Conservation (phyloP, 23 red algal genomes). For the Gracilaria gracilis region DNA sequence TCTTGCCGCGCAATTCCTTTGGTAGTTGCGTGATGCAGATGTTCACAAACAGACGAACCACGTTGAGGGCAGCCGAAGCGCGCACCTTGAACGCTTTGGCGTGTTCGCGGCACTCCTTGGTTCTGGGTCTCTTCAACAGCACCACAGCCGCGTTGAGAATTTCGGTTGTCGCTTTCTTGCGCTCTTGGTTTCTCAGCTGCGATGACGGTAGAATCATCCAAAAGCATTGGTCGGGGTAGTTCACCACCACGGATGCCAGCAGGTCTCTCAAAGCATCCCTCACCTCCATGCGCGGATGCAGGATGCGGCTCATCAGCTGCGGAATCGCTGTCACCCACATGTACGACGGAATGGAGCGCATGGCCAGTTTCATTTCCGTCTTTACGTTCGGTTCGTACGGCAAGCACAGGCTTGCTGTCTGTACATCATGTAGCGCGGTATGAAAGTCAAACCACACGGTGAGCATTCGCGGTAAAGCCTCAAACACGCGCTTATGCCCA, state of each 20-base stretch:
- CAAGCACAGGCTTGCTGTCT: not conserved
- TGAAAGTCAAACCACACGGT: conserved; percentile 91
- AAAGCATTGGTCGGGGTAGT: conserved; percentile 73
- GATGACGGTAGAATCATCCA: conserved; percentile 80
- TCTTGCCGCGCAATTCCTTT: conserved; percentile 45
- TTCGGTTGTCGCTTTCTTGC: conserved; percentile 33
- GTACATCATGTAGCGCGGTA: conserved; percentile 10
- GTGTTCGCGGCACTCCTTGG: conserved; percentile 27
- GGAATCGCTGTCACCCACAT: conserved; percentile 93
- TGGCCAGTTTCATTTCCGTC: conserved; percentile 34
- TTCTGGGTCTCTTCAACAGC: not conserved
- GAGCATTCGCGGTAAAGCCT: conserved; percentile 87
- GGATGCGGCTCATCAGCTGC: conserved; percentile 85
- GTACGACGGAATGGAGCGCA: conserved; percentile 63
- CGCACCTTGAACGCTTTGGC: conserved; percentile 19
- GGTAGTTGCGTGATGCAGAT: conserved; percentile 59
- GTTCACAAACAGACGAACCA: conserved; percentile 35
- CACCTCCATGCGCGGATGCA: conserved; percentile 61
- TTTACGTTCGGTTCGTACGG: conserved; percentile 34
- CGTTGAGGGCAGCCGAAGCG: not conserved
- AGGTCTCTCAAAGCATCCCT: conserved; percentile 56
- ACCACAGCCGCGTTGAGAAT: conserved; percentile 40
- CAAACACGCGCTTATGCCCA: conserved; percentile 73
- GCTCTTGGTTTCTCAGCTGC: conserved; percentile 28
- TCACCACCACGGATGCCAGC: conserved; percentile 56